Evolutionary conservation across 441 rosid genomes (phyloP), one percentile per base, ranked within the genome.

Genomic region (Adansonia gregorii): DNA sequence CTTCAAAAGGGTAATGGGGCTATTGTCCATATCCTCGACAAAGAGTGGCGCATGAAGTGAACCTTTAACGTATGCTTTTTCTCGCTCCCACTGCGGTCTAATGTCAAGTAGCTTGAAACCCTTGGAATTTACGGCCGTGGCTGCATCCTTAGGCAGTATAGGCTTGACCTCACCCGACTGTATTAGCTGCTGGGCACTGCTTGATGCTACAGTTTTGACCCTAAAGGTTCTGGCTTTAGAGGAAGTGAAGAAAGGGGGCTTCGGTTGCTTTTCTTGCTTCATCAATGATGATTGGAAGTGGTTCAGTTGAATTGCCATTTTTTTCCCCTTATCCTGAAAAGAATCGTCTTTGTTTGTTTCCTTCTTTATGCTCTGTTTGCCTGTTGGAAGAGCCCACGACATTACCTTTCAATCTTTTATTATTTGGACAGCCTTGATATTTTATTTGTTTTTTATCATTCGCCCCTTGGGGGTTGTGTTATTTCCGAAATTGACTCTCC

Each of bases 21-120:
- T 81, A 9, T 82, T 89, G 63, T 93, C 98, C 77, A 71, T 8
- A 83, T 95, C 98, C 83, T 85, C 86, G 31, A 95, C 85, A 68
- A 91, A 94, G 14, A 95, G 83, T 3, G 99, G 98, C 77, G 89
- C 97, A 71, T 91, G 94, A 65, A 93, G 63, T 1, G 99, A 90
- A 56, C 93, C 95, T 54, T 81, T 82, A 67, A 95, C 99, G 10
- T 87, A 82, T 10, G 99, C 95, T 85, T 91, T 95, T 59, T 85
- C 91, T 75, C 92, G 83, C 81, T 93, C 98, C 99, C 99, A 95
- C 1, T 8, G 82, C 0, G 99, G 98, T 76, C 99, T 86, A 67
- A 95, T 84, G 83, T 95, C 99, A 54, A 93, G 81, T n/a, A 95
- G 81, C 68, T 60, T 19, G 79, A 82, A 94, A 8, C 93, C 95